Evolutionary conservation across 345 rosid species (phyloP).

Genomic region (Hibiscus syriacus): DNA sequence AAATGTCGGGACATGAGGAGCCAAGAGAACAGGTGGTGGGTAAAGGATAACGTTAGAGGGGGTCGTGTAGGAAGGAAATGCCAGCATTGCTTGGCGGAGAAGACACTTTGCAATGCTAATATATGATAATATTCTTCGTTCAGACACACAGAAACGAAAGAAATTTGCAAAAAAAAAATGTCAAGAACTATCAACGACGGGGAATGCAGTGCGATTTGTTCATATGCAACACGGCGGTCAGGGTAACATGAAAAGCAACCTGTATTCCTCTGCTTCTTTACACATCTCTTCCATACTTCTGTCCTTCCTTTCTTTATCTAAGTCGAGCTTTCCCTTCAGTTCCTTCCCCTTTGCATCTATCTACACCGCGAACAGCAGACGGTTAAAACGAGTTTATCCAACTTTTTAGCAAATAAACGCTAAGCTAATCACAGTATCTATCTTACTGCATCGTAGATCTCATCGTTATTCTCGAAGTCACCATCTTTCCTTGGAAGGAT

Average conservation of each 20-base stretch:
- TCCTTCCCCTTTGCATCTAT: conserved; percentile 70
- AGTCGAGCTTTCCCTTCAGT: conserved; percentile 61
- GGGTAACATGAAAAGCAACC: conserved; percentile 36
- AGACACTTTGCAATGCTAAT: neutral
- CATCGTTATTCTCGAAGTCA: conserved; percentile 87
- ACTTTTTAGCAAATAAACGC: neutral
- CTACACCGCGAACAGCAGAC: conserved; percentile 23
- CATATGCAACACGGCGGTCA: no score
- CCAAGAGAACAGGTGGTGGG: neutral
- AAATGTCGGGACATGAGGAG: neutral
- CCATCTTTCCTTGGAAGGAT: conserved; percentile 72
- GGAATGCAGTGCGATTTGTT: no score
- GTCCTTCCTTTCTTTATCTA: conserved; percentile 72
- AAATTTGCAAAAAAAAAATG: neutral
- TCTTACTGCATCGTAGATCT: conserved; percentile 81
- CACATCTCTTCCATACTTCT: conserved; percentile 69
- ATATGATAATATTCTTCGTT: neutral
- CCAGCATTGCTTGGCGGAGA: neutral
- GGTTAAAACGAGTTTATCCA: neutral
- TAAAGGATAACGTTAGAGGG: neutral
- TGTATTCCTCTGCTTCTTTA: conserved; percentile 60
- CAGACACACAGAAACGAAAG: neutral
- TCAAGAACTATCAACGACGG: neutral
- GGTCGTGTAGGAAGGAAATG: neutral
- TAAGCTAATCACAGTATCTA: neutral